These are phyloP conservation scores for Boeremia exigua DNA, from an alignment of 2,329 filamentous ascomycete genomes.

Conservation along the genomic window DNA sequence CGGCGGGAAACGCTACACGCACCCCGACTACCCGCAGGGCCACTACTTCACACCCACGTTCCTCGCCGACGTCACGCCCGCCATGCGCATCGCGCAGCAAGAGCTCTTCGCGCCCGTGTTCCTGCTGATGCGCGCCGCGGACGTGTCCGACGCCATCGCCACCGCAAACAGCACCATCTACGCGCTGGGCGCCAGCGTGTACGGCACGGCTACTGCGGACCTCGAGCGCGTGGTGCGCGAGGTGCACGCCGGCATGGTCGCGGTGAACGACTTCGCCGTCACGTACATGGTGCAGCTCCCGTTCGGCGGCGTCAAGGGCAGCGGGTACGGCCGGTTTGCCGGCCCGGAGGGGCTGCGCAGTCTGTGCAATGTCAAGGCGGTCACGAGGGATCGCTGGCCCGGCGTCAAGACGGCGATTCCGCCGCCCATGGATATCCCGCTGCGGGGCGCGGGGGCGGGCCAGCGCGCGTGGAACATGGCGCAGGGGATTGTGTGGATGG, in stretches of 20 bases:
- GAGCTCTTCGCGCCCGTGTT: conserved; percentile 95
- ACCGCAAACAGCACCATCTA: conserved; percentile 86
- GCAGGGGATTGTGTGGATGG: conserved; percentile 56
- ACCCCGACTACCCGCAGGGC: conserved; percentile 76
- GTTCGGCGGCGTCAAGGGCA: conserved; percentile 89
- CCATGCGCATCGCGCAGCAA: conserved; percentile 86
- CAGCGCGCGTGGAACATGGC: conserved; percentile 51
- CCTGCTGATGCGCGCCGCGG: conserved; percentile 76
- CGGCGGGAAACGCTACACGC: conserved; percentile 74
- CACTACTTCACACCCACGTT: conserved; percentile 95
- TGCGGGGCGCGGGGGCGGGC: conserved; percentile 53
- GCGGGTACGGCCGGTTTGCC: conserved; percentile 89
- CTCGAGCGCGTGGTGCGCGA: conserved; percentile 70
- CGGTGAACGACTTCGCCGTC: conserved; percentile 92
- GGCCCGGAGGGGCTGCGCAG: conserved; percentile 85
- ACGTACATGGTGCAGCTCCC: conserved; percentile 94
- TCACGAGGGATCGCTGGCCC: conserved; percentile 77
- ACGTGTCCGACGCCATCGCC: conserved; percentile 70
- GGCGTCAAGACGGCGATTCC: conserved; percentile 77
- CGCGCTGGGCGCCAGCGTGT: conserved; percentile 87
- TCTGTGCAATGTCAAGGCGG: conserved; percentile 84
- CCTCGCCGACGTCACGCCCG: conserved; percentile 82
- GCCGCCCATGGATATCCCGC: conserved; percentile 79
- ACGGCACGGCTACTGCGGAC: conserved; percentile 68
- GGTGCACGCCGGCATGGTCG: conserved; percentile 86